phyloP scores from a whole-genome alignment of 768 basidiomycete genomes.

The Mrakia gelida region DNA sequence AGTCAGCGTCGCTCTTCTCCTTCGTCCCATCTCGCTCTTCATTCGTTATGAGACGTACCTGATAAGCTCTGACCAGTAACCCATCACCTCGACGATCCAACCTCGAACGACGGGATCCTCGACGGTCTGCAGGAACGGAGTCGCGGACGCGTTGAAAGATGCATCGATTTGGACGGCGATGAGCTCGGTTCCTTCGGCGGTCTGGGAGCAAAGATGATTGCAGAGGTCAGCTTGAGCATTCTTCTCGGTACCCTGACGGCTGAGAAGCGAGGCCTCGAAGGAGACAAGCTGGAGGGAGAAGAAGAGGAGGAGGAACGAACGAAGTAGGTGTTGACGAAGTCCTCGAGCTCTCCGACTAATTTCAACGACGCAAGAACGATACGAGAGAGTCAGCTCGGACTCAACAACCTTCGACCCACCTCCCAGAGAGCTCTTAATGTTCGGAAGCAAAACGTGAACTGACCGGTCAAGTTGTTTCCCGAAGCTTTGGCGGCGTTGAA shows the following conservation, averaged over 20 bases:
- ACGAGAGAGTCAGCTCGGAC: constrained; percentile 33
- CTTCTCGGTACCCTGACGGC: too few relatives aligned
- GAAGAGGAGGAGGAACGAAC: constrained; percentile 36
- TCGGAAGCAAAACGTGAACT: neutral
- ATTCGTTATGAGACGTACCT: constrained; percentile 34
- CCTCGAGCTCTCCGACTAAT: constrained; percentile 56
- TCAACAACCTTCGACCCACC: constrained; percentile 45
- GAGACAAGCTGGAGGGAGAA: neutral
- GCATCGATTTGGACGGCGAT: constrained; percentile 56
- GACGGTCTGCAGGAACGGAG: constrained; percentile 67
- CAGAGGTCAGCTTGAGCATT: too few relatives aligned
- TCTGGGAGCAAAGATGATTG: constrained; percentile 34
- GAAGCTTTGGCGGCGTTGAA: constrained; percentile 53
- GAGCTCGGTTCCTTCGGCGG: constrained; percentile 81
- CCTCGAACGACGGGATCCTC: constrained; percentile 63
- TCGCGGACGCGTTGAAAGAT: constrained; percentile 54
- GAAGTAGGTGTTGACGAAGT: constrained; percentile 71
- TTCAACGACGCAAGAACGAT: neutral
- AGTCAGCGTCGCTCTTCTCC: neutral
- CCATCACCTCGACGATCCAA: constrained; percentile 73
- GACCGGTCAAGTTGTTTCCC: constrained; percentile 44
- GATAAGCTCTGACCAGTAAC: constrained; percentile 77
- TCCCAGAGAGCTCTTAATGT: neutral
- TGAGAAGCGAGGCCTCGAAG: neutral
- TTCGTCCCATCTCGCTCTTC: neutral